Conservation (phyloP, 108 stramenopile species). For the Nitzschia sp. region DNA sequence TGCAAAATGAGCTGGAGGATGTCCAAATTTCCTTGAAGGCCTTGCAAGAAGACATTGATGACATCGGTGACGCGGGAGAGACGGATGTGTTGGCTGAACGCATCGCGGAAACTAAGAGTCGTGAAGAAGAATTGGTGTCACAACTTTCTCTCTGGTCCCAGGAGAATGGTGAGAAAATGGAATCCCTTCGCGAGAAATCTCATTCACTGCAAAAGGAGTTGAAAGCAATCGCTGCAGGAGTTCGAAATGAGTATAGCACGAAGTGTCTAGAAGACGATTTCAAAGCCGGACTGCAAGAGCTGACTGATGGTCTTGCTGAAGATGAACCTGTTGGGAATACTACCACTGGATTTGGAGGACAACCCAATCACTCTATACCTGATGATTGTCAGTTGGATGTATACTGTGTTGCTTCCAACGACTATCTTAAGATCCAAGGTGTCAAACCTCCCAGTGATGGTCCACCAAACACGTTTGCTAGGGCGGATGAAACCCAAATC, state of each 20-base stretch:
- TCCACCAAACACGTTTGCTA: slow-evolving; percentile 33
- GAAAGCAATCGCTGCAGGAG: slow-evolving; percentile 38
- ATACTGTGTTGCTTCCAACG: slow-evolving; percentile 46
- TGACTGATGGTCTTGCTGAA: not conserved
- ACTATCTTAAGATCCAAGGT: slow-evolving; percentile 42
- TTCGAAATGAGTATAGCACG: slow-evolving; percentile 50
- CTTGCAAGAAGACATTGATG: slow-evolving; percentile 11
- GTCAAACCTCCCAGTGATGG: slow-evolving; percentile 49
- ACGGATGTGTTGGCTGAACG: slow-evolving; percentile 8
- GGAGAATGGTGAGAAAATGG: not conserved
- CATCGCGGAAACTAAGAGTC: not conserved
- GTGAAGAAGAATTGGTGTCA: not conserved
- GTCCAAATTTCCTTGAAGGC: slow-evolving; percentile 24
- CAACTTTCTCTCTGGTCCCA: not conserved
- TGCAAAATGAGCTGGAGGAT: slow-evolving; percentile 33
- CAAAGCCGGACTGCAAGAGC: slow-evolving; percentile 40
- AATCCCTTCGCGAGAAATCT: slow-evolving; percentile 12
- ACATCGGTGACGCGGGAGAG: not conserved
- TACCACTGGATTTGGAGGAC: slow-evolving; percentile 28
- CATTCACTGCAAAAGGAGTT: slow-evolving; percentile 30
- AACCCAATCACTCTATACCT: slow-evolving; percentile 7
- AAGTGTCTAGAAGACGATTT: slow-evolving; percentile 48
- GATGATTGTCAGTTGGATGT: slow-evolving; percentile 47
- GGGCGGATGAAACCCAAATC: slow-evolving; percentile 42
- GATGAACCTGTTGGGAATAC: slow-evolving; percentile 12